phyloP scores from a whole-genome alignment of 257 asterid genomes.

The Ajuga chamaepitys region DNA sequence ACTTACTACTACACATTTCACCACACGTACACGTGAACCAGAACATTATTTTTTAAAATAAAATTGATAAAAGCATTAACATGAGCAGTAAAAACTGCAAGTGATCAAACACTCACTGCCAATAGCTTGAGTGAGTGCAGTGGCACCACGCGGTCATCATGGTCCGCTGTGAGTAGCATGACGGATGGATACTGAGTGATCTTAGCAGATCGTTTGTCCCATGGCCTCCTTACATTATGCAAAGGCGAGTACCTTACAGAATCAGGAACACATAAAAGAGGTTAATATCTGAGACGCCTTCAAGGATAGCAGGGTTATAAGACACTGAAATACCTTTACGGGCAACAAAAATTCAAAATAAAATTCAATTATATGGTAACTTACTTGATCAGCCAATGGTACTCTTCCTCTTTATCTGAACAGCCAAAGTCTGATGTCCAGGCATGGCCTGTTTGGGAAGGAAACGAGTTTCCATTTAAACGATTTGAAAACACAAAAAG shows the following conservation, averaged over 20 bases:
- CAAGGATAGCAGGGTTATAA: no score
- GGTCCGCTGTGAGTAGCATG: conserved; percentile 78
- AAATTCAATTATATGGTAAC: conserved; percentile 7
- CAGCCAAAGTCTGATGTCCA: conserved; percentile 98
- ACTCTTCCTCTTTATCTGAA: conserved; percentile 89
- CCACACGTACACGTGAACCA: no score
- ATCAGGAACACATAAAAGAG: background rate
- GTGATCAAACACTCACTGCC: conserved; percentile 36
- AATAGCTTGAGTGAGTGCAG: conserved; percentile 62
- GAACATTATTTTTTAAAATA: no score
- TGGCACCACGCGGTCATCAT: conserved; percentile 81
- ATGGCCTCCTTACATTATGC: conserved; percentile 73
- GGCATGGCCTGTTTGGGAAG: conserved; percentile 65
- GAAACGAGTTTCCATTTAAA: background rate
- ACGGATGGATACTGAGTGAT: conserved; percentile 58
- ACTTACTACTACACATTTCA: no score
- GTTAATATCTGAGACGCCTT: background rate
- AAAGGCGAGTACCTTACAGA: conserved; percentile 64
- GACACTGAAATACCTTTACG: no score
- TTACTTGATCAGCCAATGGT: conserved; percentile 77
- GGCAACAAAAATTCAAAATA: no score
- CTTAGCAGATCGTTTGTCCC: conserved; percentile 37
- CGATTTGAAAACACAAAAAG: background rate
- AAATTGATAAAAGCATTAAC: background rate
- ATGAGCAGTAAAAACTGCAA: background rate